phyloP scores from a whole-genome alignment of 768 basidiomycete species.

The Dictyophora rubrovolvata region DNA sequence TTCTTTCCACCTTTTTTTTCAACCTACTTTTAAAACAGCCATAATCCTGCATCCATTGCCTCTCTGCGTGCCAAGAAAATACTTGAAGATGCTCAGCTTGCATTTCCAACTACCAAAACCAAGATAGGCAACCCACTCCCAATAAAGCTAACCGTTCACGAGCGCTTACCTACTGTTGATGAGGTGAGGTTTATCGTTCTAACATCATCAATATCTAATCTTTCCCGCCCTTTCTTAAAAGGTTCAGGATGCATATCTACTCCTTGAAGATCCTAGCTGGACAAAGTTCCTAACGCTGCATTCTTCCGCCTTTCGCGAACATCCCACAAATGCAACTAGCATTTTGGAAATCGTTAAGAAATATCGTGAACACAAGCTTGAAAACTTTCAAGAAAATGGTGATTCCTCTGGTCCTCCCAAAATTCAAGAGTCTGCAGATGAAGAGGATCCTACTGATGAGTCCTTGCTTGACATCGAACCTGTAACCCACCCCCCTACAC shows the following conservation, averaged over 20 bases:
- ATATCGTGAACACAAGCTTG: neutral
- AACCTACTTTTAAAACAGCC: neutral
- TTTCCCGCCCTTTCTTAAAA: neutral
- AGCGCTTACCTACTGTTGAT: neutral
- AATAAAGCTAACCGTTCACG: neutral
- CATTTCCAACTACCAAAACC: neutral
- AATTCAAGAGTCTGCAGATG: neutral
- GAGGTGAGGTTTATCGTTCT: neutral
- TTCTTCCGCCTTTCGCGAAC: neutral
- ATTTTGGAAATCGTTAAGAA: neutral
- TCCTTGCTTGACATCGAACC: neutral
- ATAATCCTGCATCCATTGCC: neutral
- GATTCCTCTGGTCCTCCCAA: neutral
- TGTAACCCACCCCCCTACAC: neutral
- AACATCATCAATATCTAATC: neutral
- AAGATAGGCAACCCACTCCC: neutral
- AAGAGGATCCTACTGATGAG: neutral
- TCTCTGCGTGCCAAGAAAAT: neutral
- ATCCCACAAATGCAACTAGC: slow-evolving; percentile 1
- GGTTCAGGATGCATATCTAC: slow-evolving; percentile 2
- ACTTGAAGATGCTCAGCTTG: neutral
- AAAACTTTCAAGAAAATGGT: neutral
- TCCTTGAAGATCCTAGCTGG: slow-evolving; percentile 2
- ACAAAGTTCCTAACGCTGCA: neutral
- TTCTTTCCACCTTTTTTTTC: neutral